Evolutionary conservation across 257 asterid species (phyloP), one percentile per base, ranked within the genome.

Genomic region (Apocynum venetum): DNA sequence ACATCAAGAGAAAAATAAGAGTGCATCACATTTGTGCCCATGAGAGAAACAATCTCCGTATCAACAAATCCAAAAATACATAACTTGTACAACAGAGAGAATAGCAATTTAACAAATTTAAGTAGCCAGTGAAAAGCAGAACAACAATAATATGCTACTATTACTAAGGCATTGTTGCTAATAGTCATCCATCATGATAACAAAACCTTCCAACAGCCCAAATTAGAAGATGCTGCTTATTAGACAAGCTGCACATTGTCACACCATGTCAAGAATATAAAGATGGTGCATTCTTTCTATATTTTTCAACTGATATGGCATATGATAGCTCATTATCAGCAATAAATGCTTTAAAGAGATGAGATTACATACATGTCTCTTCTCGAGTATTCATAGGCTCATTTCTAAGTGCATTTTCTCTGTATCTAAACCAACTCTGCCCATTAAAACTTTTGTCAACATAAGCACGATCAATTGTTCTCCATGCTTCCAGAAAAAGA

Each of bases 401-500:
- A 78, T 57, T 88, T 61, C 97, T 97, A 31, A 96, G 83, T n/a
- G 97, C 99, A 61, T 85, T 88, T 87, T 96, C 99, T 77, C 99
- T 87, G 84, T 96, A 96, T 81, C 91, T 87, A 87, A 96, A 96
- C 99, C 99, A 96, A 87, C 96, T 96, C 85, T 93, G 99, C 55
- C 99, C 99, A 55, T 93, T 96, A 88, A 96, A 96, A 76, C 81
- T 89, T 77, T 96, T 96, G 85, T 96, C 99, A 77, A 96, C 85
- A 86, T 91, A 96, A 60, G 98, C 99, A 61, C 98, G 96, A 83
- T 96, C 98, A 72, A 96, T 78, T 55, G 95, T 92, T 89, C 98
- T 88, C 99, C 99, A 96, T 2, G 99, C 97, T 89, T 96, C 99
- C 89, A 96, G 73, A 82, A 96, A 96, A 47, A 93, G 97, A 78